These are phyloP conservation scores for Paraphoma sp. DNA, from an alignment of 2,329 filamentous ascomycete genomes.

Conservation along the genomic window DNA sequence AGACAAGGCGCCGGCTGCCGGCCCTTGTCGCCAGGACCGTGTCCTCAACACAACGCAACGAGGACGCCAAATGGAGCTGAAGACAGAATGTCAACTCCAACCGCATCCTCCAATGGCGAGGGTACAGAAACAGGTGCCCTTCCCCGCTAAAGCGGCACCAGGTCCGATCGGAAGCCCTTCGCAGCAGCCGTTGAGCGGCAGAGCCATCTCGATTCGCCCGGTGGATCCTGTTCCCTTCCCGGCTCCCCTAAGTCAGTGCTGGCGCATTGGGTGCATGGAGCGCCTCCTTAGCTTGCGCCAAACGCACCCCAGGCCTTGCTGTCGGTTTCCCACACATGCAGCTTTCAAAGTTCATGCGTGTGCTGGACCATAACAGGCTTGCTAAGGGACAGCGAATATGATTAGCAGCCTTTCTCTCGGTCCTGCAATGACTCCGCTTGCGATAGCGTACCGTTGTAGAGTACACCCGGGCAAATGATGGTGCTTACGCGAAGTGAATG, in stretches of 20 bases:
- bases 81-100: conserved; percentile 2
- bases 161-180: conserved; percentile 35
- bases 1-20: conserved; percentile 16
- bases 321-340: conserved; percentile 37
- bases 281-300: conserved; percentile 35
- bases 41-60: conserved; percentile 3
- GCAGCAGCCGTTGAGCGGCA: conserved; percentile 38
- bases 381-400: conserved; percentile 21
- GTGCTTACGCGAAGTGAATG: conserved; percentile 14
- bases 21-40: conserved; percentile 18
- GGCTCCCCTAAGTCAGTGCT: conserved; percentile 33
- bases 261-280: conserved; percentile 41
- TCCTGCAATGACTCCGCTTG: conserved; percentile 20
- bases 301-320: conserved; percentile 28
- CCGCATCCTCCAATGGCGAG: background rate
- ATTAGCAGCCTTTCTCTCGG: conserved; percentile 26
- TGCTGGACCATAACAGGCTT: conserved; percentile 29
- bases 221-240: conserved; percentile 22
- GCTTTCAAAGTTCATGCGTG: conserved; percentile 33
- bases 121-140: background rate
- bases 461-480: conserved; percentile 19
- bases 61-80: conserved; percentile 7
- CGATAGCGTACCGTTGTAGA: conserved; percentile 23
- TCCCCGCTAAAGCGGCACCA: conserved; percentile 32
- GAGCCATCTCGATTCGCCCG: conserved; percentile 29